phyloP scores from a whole-genome alignment of 179 eudicot species.

The Silene coronaria region DNA sequence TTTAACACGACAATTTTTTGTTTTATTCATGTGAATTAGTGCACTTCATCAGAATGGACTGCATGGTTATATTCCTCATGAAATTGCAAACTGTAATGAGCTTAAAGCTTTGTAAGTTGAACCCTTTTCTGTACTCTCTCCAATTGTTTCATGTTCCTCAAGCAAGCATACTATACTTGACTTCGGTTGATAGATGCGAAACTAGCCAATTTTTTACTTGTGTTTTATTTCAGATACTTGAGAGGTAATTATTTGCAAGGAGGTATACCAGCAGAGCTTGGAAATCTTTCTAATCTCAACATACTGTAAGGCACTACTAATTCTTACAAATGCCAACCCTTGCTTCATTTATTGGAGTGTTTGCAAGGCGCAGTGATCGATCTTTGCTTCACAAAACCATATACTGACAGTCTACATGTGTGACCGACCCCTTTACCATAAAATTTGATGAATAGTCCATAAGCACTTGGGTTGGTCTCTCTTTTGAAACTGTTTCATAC shows the following conservation, averaged over 20 bases:
- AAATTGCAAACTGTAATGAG: constrained; percentile 62
- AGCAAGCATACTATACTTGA: not conserved
- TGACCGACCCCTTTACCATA: not conserved
- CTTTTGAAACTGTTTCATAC: not conserved
- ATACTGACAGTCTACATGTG: not conserved
- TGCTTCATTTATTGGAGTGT: not conserved
- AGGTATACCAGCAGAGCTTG: constrained; percentile 84
- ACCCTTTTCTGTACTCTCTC: not conserved
- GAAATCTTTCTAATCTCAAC: constrained; percentile 67
- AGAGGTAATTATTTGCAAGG: constrained; percentile 90
- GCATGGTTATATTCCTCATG: constrained; percentile 86
- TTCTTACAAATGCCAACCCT: not conserved
- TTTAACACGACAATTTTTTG: not conserved
- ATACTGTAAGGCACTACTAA: constrained; percentile 53
- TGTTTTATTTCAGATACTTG: constrained; percentile 51
- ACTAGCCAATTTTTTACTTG: not conserved
- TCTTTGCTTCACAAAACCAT: not conserved
- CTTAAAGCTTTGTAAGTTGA: constrained; percentile 88
- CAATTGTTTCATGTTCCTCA: not conserved
- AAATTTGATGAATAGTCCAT: not conserved
- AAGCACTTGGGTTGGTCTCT: not conserved
- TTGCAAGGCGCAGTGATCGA: not conserved
- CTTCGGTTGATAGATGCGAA: not conserved
- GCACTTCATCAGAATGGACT: constrained; percentile 91
- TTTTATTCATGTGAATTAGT: constrained; percentile 33